Evolutionary conservation across 1,284 basidiomycete genomes (phyloP), one percentile per base, ranked within the genome.

Genomic region (Sporisorium iseilematis-ciliati): DNA sequence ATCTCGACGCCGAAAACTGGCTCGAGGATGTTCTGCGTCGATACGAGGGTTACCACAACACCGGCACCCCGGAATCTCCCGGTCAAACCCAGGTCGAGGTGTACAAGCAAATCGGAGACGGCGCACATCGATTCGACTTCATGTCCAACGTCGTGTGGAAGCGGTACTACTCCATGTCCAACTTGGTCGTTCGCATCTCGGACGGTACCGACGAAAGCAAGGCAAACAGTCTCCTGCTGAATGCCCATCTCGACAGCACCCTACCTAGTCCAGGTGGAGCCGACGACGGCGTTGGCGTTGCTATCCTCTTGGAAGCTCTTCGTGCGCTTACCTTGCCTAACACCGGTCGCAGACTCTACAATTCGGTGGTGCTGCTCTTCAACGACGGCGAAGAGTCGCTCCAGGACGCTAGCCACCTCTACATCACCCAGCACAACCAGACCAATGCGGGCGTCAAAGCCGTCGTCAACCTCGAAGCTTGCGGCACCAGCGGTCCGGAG

Each of bases 381-480:
- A 98, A 98, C 82, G 91, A 97, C 70, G 97, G 92, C 7, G 95
- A 99, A 84, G 94, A 96, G 81, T 92, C 83, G 74, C 82, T 87
- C 25, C 95, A 97, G 85, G 95, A 97, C 81, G 95, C 93, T 0
- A 95, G 94, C 0, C 95, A 99, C 85, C 87, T 85, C 29, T 85
- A 82, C 73, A 78, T 82, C 48, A 84, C 83, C 49, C 81, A 84
- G 52, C 79, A 85, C 64, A 68, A 78, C 62, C 52, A 73, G 23
- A 84, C 83, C 46, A 72, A 71, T 25, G 40, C 69, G 25, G 93
- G 92, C 16, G 91, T 98, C 21, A 91, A 92, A 10, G 93, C 94
- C 0, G 91, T 92, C 5, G 91, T 98, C 84, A 98, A 99, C 82
- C 89, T 99, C 12, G 96, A 98, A 89, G 92, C 94, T 46, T 95